Evolutionary conservation across 2,329 filamentous ascomycete genomes (phyloP).

Genomic region (Curvularia sp.): DNA sequence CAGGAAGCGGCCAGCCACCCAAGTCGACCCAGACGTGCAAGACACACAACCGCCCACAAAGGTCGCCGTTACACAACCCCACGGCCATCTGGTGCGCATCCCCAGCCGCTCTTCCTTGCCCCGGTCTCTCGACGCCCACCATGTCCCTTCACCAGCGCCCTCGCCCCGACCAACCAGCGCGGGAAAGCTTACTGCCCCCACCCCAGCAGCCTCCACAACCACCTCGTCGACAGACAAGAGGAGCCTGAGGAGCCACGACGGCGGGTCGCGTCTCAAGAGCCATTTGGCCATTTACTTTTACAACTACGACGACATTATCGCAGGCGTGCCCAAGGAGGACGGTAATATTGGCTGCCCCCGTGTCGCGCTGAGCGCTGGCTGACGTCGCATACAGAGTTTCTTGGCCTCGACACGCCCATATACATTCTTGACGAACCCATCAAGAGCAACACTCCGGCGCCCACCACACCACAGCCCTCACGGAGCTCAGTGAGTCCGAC

Average conservation of each 20-base stretch:
- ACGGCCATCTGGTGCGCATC: slow-evolving; percentile 52
- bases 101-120: slow-evolving; percentile 52
- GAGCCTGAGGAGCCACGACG: slow-evolving; percentile 85
- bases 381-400: slow-evolving; percentile 63
- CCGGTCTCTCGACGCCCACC: slow-evolving; percentile 45
- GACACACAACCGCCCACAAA: slow-evolving; percentile 51
- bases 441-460: slow-evolving; percentile 34
- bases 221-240: slow-evolving; percentile 64
- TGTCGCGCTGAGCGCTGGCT: slow-evolving; percentile 17
- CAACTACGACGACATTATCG: slow-evolving; percentile 93
- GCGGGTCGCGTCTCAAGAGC: slow-evolving; percentile 83
- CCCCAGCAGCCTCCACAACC: slow-evolving; percentile 15
- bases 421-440: slow-evolving; percentile 68
- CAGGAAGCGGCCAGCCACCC: slow-evolving; percentile 43
- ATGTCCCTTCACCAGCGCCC: slow-evolving; percentile 40
- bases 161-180: slow-evolving; percentile 41
- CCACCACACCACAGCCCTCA: slow-evolving; percentile 25
- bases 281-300: slow-evolving; percentile 90
- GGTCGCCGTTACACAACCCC: slow-evolving; percentile 53
- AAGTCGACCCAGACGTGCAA: slow-evolving; percentile 32
- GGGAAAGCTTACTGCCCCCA: slow-evolving; percentile 39
- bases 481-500: slow-evolving; percentile 36
- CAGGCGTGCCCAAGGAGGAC: slow-evolving; percentile 78
- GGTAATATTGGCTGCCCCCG: slow-evolving; percentile 59
- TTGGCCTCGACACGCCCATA: slow-evolving; percentile 76